Evolutionary conservation across 2,329 filamentous ascomycete species (phyloP).

Genomic region (Colletotrichum viniferum): DNA sequence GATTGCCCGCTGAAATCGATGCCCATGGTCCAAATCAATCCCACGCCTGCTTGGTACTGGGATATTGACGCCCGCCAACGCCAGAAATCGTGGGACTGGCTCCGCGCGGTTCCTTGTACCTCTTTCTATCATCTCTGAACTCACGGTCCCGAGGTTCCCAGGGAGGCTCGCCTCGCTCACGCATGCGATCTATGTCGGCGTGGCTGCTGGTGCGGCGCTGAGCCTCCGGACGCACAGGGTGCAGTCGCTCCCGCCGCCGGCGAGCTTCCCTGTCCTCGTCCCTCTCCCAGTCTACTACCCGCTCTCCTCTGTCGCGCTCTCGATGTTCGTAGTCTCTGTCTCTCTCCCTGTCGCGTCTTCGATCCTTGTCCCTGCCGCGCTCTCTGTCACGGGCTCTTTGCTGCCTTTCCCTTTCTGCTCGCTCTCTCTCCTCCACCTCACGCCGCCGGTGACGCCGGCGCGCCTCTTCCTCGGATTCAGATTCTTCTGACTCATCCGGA

Average conservation of each 20-base stretch:
- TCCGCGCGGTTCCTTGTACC: conserved; percentile 18
- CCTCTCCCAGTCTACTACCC: conserved; percentile 34
- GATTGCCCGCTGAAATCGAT: background rate
- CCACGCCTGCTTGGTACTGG: conserved; percentile 16
- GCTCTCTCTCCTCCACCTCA: conserved; percentile 29
- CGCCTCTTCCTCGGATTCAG: conserved; percentile 37
- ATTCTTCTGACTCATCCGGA: conserved; percentile 39
- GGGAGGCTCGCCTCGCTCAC: conserved; percentile 1
- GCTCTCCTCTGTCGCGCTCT: conserved; percentile 23
- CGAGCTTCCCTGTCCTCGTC: conserved; percentile 35
- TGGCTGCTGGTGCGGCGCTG: conserved; percentile 54
- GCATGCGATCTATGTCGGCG: conserved; percentile 48
- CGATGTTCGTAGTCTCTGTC: conserved; percentile 27
- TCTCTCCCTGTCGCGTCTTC: conserved; percentile 36
- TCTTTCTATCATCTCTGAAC: conserved; percentile 19
- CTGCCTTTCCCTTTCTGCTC: conserved; percentile 35
- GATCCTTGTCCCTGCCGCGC: conserved; percentile 25
- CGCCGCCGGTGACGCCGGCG: conserved; percentile 23
- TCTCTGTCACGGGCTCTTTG: conserved; percentile 44
- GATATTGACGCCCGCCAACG: conserved; percentile 22
- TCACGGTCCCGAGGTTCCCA: conserved; percentile 23
- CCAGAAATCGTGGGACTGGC: conserved; percentile 17
- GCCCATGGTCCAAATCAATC: background rate
- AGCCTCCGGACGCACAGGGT: conserved; percentile 43
- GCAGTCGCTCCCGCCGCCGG: conserved; percentile 33